Conservation (phyloP, 768 basidiomycete species). For the Dacryopinax primogenitus region DNA sequence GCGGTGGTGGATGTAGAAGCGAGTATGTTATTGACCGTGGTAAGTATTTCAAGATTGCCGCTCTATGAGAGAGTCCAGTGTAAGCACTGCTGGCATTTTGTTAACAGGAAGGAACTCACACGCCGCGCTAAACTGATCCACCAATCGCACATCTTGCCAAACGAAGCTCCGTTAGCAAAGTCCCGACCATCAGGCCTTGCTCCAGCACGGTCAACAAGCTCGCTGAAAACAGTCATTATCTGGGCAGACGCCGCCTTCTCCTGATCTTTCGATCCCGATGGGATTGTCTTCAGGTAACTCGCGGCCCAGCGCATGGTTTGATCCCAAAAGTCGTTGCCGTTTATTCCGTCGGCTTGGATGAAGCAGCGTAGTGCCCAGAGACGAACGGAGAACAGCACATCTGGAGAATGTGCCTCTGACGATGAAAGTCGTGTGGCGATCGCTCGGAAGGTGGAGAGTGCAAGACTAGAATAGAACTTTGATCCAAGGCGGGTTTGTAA, state of each 20-base stretch:
- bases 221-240: constrained; percentile 35
- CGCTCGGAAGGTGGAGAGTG: constrained; percentile 15
- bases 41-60: constrained; percentile 14
- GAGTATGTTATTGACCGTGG: constrained; percentile 15
- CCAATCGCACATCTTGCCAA: constrained; percentile 53
- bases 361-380: constrained; percentile 37
- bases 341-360: constrained; percentile 36
- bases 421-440: constrained; percentile 11
- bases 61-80: constrained; percentile 32
- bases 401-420: constrained; percentile 15
- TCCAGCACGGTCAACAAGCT: constrained; percentile 34
- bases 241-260: constrained; percentile 28
- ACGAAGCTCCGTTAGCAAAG: constrained; percentile 42
- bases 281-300: constrained; percentile 33
- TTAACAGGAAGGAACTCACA: constrained; percentile 35
- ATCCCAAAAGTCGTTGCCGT: constrained; percentile 52
- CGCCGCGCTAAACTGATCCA: constrained; percentile 56
- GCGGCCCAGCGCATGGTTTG: constrained; percentile 30
- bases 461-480: background rate
- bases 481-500: background rate
- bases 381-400: constrained; percentile 29
- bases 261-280: constrained; percentile 32
- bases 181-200: constrained; percentile 25
- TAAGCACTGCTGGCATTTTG: constrained; percentile 31
- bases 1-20: background rate